phyloP scores from a whole-genome alignment of 2,329 filamentous ascomycete genomes.

The Diaporthe capsici region DNA sequence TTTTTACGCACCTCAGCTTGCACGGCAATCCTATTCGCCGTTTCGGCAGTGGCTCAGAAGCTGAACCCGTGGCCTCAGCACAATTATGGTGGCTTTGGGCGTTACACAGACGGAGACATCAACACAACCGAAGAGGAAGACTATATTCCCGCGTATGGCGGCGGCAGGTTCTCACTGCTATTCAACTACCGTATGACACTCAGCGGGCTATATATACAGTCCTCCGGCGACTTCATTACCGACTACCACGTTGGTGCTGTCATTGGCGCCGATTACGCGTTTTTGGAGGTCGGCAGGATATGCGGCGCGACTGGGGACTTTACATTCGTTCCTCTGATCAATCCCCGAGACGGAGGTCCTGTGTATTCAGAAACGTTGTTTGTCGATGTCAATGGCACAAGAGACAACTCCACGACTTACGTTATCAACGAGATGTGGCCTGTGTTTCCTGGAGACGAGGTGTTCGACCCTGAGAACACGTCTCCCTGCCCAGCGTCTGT shows the following conservation, averaged over 20 bases:
- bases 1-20: not conserved
- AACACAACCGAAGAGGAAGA: not conserved
- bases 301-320: constrained; percentile 15
- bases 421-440: constrained; percentile 18
- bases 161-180: not conserved
- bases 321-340: not conserved
- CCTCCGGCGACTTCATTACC: not conserved
- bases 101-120: not conserved
- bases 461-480: not conserved
- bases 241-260: not conserved
- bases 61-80: constrained; percentile 1
- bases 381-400: not conserved
- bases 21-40: not conserved
- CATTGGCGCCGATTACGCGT: not conserved
- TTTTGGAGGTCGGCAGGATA: not conserved
- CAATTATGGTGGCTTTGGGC: not conserved
- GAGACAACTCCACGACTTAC: not conserved
- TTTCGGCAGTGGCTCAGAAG: not conserved
- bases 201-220: constrained; percentile 16
- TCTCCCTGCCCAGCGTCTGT: not conserved
- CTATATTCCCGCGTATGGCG: not conserved
- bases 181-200: not conserved
- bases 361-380: not conserved
- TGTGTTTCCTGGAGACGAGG: constrained; percentile 5
- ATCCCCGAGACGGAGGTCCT: not conserved